Conservation (phyloP, 768 basidiomycete genomes). For the Psilocybe cubensis region DNA sequence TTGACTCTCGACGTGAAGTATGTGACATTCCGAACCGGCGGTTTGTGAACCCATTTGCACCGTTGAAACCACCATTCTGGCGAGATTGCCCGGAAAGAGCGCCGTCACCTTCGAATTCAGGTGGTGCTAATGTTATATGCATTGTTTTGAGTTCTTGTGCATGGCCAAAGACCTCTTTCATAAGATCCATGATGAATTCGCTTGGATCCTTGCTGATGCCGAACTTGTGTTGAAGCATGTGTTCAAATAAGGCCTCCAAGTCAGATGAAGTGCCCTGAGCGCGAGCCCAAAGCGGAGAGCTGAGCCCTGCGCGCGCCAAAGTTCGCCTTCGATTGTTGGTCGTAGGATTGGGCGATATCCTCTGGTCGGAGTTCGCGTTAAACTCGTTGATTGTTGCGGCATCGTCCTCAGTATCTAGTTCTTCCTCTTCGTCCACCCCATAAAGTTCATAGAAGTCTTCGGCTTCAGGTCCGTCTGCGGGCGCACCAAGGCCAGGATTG, state of each 20-base stretch:
- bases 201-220: conserved; percentile 54
- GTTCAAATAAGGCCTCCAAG: conserved; percentile 60
- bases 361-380: neutral
- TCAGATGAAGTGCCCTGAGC: conserved; percentile 44
- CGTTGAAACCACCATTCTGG: neutral
- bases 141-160: conserved; percentile 50
- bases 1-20: conserved; percentile 6
- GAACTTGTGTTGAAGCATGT: conserved; percentile 60
- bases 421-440: conserved; percentile 30
- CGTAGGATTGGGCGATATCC: neutral
- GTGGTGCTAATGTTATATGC: conserved; percentile 60
- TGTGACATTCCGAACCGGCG: conserved; percentile 1
- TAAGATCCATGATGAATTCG: conserved; percentile 47
- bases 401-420: conserved; percentile 31
- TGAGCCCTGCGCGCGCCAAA: conserved; percentile 5
- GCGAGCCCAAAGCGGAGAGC: conserved; percentile 41
- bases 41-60: neutral
- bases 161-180: conserved; percentile 58
- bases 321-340: neutral
- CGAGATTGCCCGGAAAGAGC: neutral
- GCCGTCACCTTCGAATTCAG: conserved; percentile 14
- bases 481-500: conserved; percentile 29
- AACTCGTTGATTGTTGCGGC: conserved; percentile 22
- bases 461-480: conserved; percentile 23
- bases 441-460: conserved; percentile 27